Conservation (phyloP, 2,329 filamentous ascomycete genomes). For the Colletotrichum sidae region DNA sequence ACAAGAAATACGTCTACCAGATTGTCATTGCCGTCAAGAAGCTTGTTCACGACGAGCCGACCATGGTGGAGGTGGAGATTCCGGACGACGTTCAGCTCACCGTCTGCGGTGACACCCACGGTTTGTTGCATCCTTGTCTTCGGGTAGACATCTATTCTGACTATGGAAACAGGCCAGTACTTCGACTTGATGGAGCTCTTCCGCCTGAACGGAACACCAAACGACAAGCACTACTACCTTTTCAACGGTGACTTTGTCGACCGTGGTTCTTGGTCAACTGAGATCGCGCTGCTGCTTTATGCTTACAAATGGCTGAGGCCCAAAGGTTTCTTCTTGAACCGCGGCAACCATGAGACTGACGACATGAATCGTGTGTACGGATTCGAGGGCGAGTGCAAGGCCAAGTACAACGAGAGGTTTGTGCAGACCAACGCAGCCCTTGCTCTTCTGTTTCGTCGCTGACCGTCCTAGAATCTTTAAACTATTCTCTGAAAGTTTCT, state of each 20-base stretch:
- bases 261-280: conserved; percentile 96
- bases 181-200: conserved; percentile 98
- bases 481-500: conserved; percentile 98
- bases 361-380: conserved; percentile 99
- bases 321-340: conserved; percentile 90
- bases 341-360: conserved; percentile 98
- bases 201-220: conserved; percentile 86
- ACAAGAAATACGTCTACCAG: conserved; percentile 97
- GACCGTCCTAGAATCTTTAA: conserved; percentile 79
- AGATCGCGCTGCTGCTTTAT: conserved; percentile 93
- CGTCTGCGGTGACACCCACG: conserved; percentile 97
- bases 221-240: conserved; percentile 89
- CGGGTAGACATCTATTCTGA: conserved; percentile 39
- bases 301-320: conserved; percentile 97
- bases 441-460: not conserved
- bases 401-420: conserved; percentile 91
- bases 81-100: conserved; percentile 83
- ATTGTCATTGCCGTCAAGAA: conserved; percentile 92
- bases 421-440: conserved; percentile 22
- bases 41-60: conserved; percentile 90
- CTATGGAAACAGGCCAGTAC: conserved; percentile 79
- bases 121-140: conserved; percentile 56
- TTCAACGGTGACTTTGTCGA: conserved; percentile 99
- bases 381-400: conserved; percentile 97
- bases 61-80: conserved; percentile 94